These are phyloP conservation scores for Chlorella sp. DNA, from an alignment of 139 green algal species.

Conservation along the genomic window DNA sequence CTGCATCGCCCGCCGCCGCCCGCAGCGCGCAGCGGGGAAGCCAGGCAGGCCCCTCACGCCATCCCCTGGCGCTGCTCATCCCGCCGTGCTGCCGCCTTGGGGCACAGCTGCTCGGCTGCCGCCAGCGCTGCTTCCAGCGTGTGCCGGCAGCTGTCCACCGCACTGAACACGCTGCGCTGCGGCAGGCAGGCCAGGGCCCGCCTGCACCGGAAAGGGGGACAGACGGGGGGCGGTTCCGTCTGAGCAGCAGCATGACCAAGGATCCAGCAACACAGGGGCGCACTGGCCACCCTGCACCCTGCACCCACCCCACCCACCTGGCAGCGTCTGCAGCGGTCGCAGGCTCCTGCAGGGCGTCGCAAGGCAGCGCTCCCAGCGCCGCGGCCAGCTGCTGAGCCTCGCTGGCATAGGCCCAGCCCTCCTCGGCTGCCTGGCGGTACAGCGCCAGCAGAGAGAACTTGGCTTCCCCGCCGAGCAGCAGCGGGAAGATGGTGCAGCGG, in stretches of 20 bases:
- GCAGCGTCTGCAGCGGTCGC: neutral
- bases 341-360: conserved; percentile 9
- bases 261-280: too few species aligned
- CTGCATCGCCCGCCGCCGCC: too few species aligned
- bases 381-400: neutral
- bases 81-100: neutral
- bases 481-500: conserved; percentile 32
- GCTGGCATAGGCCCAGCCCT: neutral
- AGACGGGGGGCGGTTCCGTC: too few species aligned
- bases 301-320: neutral
- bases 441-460: conserved; percentile 22
- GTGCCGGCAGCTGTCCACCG: neutral
- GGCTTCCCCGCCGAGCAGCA: conserved; percentile 31
- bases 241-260: too few species aligned
- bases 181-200: conserved; percentile 28
- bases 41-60: too few species aligned
- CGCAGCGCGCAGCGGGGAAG: too few species aligned
- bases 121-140: conserved; percentile 10
- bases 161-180: neutral
- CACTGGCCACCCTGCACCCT: too few species aligned
- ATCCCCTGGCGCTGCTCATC: too few species aligned
- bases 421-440: neutral
- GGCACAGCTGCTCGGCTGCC: conserved; percentile 1
- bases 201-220: too few species aligned
- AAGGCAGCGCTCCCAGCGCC: conserved; percentile 3